Percentiles rank a stretch among this genome's conserved stretches.
Conservation (phyloP, 1,139 yeast species). For the Sugiyamaella sp. region DNA sequence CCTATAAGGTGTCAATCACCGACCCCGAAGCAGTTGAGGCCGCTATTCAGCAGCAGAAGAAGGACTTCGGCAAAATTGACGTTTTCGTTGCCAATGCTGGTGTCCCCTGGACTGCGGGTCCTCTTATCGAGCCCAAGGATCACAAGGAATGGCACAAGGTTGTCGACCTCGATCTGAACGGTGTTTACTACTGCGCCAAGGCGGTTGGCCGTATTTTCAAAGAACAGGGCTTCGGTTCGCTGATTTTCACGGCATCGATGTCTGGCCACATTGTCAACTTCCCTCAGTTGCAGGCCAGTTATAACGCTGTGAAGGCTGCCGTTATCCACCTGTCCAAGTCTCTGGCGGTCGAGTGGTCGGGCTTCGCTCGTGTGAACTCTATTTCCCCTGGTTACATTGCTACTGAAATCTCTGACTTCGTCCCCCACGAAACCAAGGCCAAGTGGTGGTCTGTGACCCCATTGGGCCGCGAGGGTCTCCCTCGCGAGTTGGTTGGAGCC, state of each 20-base stretch:
- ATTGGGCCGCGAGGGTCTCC: constrained; percentile 77
- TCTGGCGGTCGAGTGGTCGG: constrained; percentile 88
- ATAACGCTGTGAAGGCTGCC: constrained; percentile 91
- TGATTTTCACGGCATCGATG: constrained; percentile 87
- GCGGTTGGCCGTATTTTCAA: constrained; percentile 71
- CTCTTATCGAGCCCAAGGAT: constrained; percentile 60
- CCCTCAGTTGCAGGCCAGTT: constrained; percentile 87
- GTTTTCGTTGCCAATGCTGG: constrained; percentile 92
- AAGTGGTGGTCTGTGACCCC: constrained; percentile 77
- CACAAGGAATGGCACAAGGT: constrained; percentile 67
- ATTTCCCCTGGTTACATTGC: constrained; percentile 86
- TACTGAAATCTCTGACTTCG: constrained; percentile 68
- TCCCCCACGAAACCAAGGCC: constrained; percentile 55
- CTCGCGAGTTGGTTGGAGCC: constrained; percentile 84
- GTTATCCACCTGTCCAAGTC: constrained; percentile 77
- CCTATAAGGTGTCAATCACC: constrained; percentile 73
- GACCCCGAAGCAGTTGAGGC: constrained; percentile 60
- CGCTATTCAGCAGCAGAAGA: constrained; percentile 59
- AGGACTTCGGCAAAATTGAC: constrained; percentile 79
- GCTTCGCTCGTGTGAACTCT: constrained; percentile 83
- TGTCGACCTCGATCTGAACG: constrained; percentile 70
- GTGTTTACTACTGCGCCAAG: constrained; percentile 77
- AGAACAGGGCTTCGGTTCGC: constrained; percentile 69
- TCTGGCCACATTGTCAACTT: constrained; percentile 86
- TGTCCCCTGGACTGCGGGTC: constrained; percentile 80